These are phyloP conservation scores for Scytalidium lignicola DNA, from an alignment of 2,329 filamentous ascomycete species.

Conservation along the genomic window DNA sequence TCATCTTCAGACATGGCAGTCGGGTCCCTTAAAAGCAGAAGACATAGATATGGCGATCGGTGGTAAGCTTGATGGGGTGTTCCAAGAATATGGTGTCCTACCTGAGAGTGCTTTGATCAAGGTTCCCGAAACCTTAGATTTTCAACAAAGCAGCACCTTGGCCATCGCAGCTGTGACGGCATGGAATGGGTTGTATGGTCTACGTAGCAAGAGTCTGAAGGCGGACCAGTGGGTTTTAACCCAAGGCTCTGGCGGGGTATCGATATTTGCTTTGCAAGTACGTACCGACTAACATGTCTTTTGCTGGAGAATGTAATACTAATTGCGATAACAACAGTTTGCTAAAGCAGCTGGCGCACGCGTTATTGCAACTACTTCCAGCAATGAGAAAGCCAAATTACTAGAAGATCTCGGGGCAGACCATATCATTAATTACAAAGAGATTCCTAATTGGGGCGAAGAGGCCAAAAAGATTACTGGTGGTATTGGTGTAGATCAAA, in stretches of 20 bases:
- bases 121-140: conserved; percentile 49
- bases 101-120: conserved; percentile 47
- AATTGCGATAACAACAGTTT: too few relatives aligned
- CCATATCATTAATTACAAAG: conserved; percentile 24
- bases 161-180: conserved; percentile 60
- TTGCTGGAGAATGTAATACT: too few relatives aligned
- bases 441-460: conserved; percentile 44
- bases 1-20: conserved; percentile 29
- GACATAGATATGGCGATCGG: conserved; percentile 30
- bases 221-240: conserved; percentile 41
- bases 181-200: conserved; percentile 56
- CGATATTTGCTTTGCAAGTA: conserved; percentile 42
- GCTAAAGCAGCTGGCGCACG: conserved; percentile 6
- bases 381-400: conserved; percentile 2
- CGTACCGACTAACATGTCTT: background rate
- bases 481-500: conserved; percentile 42
- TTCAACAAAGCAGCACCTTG: conserved; percentile 55
- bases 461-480: conserved; percentile 39
- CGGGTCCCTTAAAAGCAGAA: conserved; percentile 9
- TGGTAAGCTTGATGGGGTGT: conserved; percentile 36
- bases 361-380: conserved; percentile 8
- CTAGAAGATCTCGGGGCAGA: conserved; percentile 7
- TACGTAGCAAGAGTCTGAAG: conserved; percentile 43
- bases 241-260: conserved; percentile 51
- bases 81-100: conserved; percentile 57